A percentile compares a stretch with the other conserved stretches of the same genome.
Evolutionary conservation across 768 basidiomycete genomes (phyloP).

Genomic region (Termitomyces sp.): DNA sequence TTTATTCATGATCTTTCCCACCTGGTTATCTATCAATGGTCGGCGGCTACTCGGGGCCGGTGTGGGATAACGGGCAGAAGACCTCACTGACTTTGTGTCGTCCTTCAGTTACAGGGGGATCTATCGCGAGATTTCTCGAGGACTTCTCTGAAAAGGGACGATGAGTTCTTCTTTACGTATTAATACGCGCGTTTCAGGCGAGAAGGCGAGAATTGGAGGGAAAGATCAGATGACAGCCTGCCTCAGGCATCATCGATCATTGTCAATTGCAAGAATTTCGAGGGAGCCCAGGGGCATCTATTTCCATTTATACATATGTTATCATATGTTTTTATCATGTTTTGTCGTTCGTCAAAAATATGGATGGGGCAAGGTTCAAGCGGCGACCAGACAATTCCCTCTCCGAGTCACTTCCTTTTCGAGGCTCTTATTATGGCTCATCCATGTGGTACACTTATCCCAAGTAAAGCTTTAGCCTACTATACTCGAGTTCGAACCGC

Average conservation of each 20-base stretch:
- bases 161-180: conserved; percentile 2
- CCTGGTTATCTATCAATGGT: conserved; percentile 19
- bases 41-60: conserved; percentile 30
- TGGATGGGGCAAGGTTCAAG: not conserved
- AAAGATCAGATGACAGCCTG: not conserved
- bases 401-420: not conserved
- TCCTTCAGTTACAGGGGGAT: conserved; percentile 15
- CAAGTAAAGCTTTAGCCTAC: not conserved
- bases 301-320: not conserved
- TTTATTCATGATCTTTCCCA: conserved; percentile 21
- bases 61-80: conserved; percentile 23
- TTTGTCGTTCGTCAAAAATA: not conserved
- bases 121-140: conserved; percentile 14
- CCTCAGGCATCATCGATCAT: not conserved
- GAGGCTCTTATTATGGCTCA: no score
- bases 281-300: not conserved
- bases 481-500: not conserved
- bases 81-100: conserved; percentile 13
- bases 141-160: conserved; percentile 11
- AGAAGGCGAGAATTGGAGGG: not conserved
- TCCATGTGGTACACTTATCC: not conserved
- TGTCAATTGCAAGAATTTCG: not conserved
- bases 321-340: not conserved
- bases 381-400: not conserved
- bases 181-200: not conserved